Evolutionary conservation across 768 basidiomycete species (phyloP).

Genomic region (Steccherinum ochraceum): DNA sequence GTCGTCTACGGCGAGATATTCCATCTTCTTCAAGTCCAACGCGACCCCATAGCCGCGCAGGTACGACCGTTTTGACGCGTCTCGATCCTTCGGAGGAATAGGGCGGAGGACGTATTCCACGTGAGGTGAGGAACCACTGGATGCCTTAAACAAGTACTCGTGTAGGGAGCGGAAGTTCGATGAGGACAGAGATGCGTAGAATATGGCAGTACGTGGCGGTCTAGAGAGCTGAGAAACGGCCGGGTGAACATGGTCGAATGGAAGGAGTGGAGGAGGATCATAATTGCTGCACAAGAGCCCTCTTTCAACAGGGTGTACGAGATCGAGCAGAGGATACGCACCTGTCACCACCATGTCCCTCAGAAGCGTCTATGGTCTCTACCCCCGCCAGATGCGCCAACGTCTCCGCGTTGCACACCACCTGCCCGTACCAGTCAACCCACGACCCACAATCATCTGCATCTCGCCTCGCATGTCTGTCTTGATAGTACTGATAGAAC

Average conservation of each 20-base stretch:
- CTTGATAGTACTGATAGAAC: conserved; percentile 67
- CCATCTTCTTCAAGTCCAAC: conserved; percentile 93
- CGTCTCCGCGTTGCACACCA: conserved; percentile 61
- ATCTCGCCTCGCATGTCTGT: conserved; percentile 18
- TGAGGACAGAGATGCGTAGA: conserved; percentile 69
- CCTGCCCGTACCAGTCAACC: conserved; percentile 80
- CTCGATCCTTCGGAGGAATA: conserved; percentile 34
- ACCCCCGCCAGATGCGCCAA: conserved; percentile 46
- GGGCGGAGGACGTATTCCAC: conserved; percentile 78
- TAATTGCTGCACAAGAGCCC: conserved; percentile 20
- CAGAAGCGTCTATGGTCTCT: conserved; percentile 40
- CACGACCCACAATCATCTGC: conserved; percentile 54
- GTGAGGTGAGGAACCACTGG: conserved; percentile 35
- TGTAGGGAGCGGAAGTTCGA: conserved; percentile 69
- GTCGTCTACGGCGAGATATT: conserved; percentile 93
- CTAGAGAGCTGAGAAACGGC: conserved; percentile 35
- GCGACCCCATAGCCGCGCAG: conserved; percentile 90
- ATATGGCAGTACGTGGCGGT: conserved; percentile 62
- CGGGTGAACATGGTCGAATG: conserved; percentile 76
- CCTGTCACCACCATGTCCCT: conserved; percentile 10
- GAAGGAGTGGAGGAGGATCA: conserved; percentile 43
- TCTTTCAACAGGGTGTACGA: conserved; percentile 1
- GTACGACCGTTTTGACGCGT: conserved; percentile 29
- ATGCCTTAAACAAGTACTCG: conserved; percentile 47
- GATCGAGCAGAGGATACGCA: conserved; percentile 3